phyloP scores from a whole-genome alignment of 495 filamentous ascomycete species.

The Rhypophila decipiens region DNA sequence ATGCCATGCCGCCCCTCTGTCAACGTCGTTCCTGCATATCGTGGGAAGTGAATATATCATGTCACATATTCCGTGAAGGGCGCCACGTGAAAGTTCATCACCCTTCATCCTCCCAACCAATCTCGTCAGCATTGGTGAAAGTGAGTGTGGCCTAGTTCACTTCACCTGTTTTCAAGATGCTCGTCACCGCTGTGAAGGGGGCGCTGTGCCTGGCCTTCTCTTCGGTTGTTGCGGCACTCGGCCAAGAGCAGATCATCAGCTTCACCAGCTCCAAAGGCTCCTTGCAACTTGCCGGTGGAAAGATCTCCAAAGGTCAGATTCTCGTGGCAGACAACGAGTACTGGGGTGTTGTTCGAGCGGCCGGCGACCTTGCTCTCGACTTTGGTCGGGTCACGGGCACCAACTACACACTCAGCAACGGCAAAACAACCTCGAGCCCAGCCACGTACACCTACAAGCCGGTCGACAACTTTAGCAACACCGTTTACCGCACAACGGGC shows the following conservation, averaged over 20 bases:
- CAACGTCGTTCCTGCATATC: constrained; percentile 23
- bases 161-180: constrained; percentile 12
- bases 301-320: constrained; percentile 41
- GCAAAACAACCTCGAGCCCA: constrained; percentile 30
- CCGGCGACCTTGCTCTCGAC: constrained; percentile 59
- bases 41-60: constrained; percentile 16
- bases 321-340: constrained; percentile 52
- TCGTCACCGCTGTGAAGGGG: constrained; percentile 14
- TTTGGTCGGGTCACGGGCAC: constrained; percentile 62
- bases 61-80: constrained; percentile 1
- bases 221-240: constrained; percentile 38
- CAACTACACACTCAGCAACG: constrained; percentile 50
- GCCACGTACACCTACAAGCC: constrained; percentile 37
- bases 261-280: constrained; percentile 33
- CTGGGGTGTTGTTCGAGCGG: constrained; percentile 62
- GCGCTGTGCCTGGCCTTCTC: constrained; percentile 19
- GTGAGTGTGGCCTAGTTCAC: background rate
- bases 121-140: background rate
- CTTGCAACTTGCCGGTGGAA: constrained; percentile 41
- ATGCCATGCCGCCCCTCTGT: constrained; percentile 6
- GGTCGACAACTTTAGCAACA: constrained; percentile 40
- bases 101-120: no score
- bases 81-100: background rate
- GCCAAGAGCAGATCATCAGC: constrained; percentile 50
- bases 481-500: constrained; percentile 34